Conservation (phyloP, 495 filamentous ascomycete species). For the Penicillium subrubescens region DNA sequence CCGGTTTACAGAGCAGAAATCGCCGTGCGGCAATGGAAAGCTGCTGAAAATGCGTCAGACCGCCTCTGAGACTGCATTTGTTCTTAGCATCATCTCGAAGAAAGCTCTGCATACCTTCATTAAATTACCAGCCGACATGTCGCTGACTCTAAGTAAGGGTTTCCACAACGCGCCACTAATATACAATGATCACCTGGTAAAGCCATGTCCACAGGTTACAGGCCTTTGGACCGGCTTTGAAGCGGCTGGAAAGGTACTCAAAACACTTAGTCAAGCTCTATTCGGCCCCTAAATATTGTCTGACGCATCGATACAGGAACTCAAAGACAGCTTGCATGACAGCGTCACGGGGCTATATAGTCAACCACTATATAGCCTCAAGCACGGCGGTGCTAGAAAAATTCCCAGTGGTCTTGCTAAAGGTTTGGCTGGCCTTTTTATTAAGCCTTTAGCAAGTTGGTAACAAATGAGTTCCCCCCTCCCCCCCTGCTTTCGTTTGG, state of each 20-base stretch:
- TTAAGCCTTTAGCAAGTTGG: slow-evolving; percentile 2
- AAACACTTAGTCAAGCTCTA: not conserved
- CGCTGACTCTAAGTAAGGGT: not conserved
- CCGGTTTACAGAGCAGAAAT: slow-evolving; percentile 4
- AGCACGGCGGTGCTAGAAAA: not conserved
- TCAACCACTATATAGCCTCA: slow-evolving; percentile 2
- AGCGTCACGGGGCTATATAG: not conserved
- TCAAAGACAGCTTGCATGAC: not conserved
- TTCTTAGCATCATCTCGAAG: not conserved
- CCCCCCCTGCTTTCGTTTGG: slow-evolving; percentile 3
- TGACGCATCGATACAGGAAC: not conserved
- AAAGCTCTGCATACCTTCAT: not conserved
- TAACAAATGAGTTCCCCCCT: not conserved
- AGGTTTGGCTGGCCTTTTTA: not conserved
- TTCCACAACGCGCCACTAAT: slow-evolving; percentile 1
- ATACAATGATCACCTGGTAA: slow-evolving; percentile 2
- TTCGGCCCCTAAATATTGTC: not conserved
- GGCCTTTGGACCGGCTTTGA: slow-evolving; percentile 1
- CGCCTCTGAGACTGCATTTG: slow-evolving; percentile 3
- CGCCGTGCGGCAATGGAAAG: not conserved
- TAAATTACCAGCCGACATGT: slow-evolving; percentile 4
- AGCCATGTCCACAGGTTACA: slow-evolving; percentile 1
- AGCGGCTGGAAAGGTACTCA: not conserved
- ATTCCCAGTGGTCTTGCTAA: slow-evolving; percentile 1
- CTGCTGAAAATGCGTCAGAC: slow-evolving; percentile 2